These are phyloP conservation scores for Phellopilus nigrolimitatus DNA, from an alignment of 1,284 basidiomycete species.

Conservation along the genomic window DNA sequence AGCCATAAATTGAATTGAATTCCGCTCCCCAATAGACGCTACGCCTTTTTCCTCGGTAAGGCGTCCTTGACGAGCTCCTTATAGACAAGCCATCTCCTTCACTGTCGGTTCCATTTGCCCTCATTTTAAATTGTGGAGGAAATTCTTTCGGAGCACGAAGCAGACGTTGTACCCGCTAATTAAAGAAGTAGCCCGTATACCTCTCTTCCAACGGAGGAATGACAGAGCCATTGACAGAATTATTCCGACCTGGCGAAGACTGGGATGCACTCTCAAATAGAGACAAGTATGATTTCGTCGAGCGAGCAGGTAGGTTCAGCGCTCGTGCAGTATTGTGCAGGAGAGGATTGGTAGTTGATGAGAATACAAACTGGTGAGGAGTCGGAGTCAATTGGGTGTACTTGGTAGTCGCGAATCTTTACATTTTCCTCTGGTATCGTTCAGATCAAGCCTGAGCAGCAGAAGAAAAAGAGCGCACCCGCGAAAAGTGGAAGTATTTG, in stretches of 20 bases:
- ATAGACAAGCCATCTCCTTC: slow-evolving; percentile 32
- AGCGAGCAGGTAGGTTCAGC: slow-evolving; percentile 58
- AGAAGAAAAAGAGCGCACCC: slow-evolving; percentile 37
- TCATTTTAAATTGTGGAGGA: slow-evolving; percentile 34
- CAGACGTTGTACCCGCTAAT: slow-evolving; percentile 73
- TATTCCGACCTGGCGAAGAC: slow-evolving; percentile 35
- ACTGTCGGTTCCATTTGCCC: slow-evolving; percentile 24
- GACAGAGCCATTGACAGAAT: slow-evolving; percentile 28
- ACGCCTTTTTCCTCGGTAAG: slow-evolving; percentile 36
- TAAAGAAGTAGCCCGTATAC: slow-evolving; percentile 68
- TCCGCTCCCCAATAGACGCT: slow-evolving; percentile 54
- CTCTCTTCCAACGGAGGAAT: slow-evolving; percentile 48
- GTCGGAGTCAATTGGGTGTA: slow-evolving; percentile 67
- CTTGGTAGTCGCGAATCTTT: slow-evolving; percentile 62
- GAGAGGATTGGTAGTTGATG: slow-evolving; percentile 54
- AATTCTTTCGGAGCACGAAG: slow-evolving; percentile 73
- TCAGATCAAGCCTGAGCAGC: background rate
- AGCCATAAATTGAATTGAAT: slow-evolving; percentile 66
- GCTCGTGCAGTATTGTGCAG: slow-evolving; percentile 64
- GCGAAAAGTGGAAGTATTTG: slow-evolving; percentile 67
- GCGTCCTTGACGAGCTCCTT: slow-evolving; percentile 31
- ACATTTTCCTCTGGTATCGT: slow-evolving; percentile 63
- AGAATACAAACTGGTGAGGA: slow-evolving; percentile 74
- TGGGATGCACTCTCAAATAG: slow-evolving; percentile 43
- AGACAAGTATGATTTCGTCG: slow-evolving; percentile 52